phyloP scores from a whole-genome alignment of 140 eudicot genomes.

The Stevia rebaudiana region DNA sequence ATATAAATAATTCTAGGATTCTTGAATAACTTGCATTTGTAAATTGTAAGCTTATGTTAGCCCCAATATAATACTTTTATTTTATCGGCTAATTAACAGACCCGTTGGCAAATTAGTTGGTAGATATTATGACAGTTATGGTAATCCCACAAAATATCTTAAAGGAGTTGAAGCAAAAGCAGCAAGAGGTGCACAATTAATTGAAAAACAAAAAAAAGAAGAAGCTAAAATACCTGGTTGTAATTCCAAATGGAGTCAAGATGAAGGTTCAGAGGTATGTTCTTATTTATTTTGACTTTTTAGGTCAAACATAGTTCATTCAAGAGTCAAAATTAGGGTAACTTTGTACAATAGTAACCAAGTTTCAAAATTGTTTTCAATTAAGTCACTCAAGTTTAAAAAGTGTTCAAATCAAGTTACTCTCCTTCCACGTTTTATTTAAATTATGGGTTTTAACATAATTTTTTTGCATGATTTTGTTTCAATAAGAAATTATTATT shows the following conservation, averaged over 20 bases:
- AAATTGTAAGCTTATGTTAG: background rate
- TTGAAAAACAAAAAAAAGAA: constrained; percentile 84
- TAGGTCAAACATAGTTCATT: constrained; percentile 12
- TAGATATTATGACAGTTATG: constrained; percentile 62
- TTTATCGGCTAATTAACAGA: constrained; percentile 31
- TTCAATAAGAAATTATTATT: no score
- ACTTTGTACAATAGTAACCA: no score
- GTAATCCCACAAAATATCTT: constrained; percentile 79
- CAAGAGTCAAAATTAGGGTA: no score
- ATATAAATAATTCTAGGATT: background rate
- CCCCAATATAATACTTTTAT: background rate
- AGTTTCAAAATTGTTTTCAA: no score
- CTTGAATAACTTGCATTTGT: background rate
- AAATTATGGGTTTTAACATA: no score
- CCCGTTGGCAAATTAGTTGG: constrained; percentile 82
- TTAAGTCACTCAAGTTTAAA: no score
- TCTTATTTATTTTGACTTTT: background rate
- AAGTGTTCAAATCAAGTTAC: no score
- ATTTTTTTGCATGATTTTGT: no score
- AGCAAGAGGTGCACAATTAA: constrained; percentile 80
- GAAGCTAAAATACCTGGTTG: constrained; percentile 83
- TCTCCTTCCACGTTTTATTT: no score
- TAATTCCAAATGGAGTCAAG: constrained; percentile 92
- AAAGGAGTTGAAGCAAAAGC: constrained; percentile 98
- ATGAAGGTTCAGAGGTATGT: constrained; percentile 91